Percentiles rank a stretch among this genome's conserved stretches.
These are phyloP conservation scores for Debaryomycetaceae sp. DNA, from an alignment of 1,139 yeast species.

Conservation along the genomic window DNA sequence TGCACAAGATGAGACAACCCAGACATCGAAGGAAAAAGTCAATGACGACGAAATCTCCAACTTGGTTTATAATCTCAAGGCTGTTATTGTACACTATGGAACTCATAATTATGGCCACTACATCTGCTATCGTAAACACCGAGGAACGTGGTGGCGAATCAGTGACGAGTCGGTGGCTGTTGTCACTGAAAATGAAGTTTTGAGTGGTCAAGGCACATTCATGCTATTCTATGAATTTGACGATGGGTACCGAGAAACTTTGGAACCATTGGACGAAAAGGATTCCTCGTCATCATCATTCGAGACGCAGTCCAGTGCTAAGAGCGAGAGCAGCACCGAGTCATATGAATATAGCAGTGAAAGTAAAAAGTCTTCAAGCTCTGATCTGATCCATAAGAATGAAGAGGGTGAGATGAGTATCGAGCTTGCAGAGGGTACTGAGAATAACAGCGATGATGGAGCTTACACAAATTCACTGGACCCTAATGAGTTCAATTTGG, in stretches of 20 bases:
- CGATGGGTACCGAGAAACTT: slow-evolving; percentile 34
- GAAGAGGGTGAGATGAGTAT: slow-evolving; percentile 8
- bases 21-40: slow-evolving; percentile 3
- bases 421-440: not conserved
- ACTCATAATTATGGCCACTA: slow-evolving; percentile 95
- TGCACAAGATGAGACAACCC: not conserved
- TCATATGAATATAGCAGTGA: not conserved
- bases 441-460: not conserved
- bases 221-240: slow-evolving; percentile 81
- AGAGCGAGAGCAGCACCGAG: not conserved
- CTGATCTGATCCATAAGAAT: slow-evolving; percentile 1
- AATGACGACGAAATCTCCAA: slow-evolving; percentile 1
- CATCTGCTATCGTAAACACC: slow-evolving; percentile 73
- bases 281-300: slow-evolving; percentile 7
- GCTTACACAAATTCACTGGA: not conserved
- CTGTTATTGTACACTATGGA: slow-evolving; percentile 89
- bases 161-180: slow-evolving; percentile 86
- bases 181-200: slow-evolving; percentile 75
- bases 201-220: slow-evolving; percentile 81
- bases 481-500: slow-evolving; percentile 7
- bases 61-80: slow-evolving; percentile 66
- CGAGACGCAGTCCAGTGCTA: not conserved
- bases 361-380: not conserved
- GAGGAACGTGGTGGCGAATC: slow-evolving; percentile 93
- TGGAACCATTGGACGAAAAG: slow-evolving; percentile 28